Evolutionary conservation across 305 asterid genomes (phyloP).

Genomic region (Fraxinus velutina): DNA sequence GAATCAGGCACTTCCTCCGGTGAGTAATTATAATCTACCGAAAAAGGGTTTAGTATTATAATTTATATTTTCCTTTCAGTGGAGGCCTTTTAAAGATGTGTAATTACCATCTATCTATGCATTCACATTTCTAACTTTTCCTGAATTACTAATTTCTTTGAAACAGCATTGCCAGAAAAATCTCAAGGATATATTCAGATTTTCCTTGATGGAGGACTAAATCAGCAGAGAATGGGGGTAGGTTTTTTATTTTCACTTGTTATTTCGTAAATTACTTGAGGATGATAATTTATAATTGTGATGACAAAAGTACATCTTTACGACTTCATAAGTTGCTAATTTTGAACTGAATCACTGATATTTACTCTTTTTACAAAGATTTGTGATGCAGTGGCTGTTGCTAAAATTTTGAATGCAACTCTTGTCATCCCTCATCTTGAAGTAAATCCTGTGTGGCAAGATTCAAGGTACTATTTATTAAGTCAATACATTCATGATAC

Average conservation of each 20-base stretch:
- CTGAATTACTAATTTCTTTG: conserved; percentile 23
- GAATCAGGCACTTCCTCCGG: conserved; percentile 34
- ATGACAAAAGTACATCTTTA: conserved; percentile 12
- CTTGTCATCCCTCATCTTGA: conserved; percentile 89
- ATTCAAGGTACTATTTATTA: conserved; percentile 62
- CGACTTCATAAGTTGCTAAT: background rate
- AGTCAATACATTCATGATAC: background rate
- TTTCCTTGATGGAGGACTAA: conserved; percentile 95
- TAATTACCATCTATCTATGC: background rate
- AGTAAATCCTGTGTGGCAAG: conserved; percentile 96
- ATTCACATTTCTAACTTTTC: background rate
- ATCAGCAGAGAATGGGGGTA: conserved; percentile 99
- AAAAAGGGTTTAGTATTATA: background rate
- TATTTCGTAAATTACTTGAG: background rate
- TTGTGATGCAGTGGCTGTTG: conserved; percentile 98
- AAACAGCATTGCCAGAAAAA: conserved; percentile 59
- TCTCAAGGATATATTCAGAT: conserved; percentile 83
- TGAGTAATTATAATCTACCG: conserved; percentile 33
- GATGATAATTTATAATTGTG: background rate
- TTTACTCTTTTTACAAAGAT: conserved; percentile 43
- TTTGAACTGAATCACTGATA: conserved; percentile 24
- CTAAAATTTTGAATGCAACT: conserved; percentile 90
- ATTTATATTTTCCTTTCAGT: background rate
- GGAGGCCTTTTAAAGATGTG: background rate
- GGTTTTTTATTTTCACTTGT: conserved; percentile 18